These are phyloP conservation scores for Cladosporium sp. DNA, from an alignment of 2,329 filamentous ascomycete species.

Conservation along the genomic window DNA sequence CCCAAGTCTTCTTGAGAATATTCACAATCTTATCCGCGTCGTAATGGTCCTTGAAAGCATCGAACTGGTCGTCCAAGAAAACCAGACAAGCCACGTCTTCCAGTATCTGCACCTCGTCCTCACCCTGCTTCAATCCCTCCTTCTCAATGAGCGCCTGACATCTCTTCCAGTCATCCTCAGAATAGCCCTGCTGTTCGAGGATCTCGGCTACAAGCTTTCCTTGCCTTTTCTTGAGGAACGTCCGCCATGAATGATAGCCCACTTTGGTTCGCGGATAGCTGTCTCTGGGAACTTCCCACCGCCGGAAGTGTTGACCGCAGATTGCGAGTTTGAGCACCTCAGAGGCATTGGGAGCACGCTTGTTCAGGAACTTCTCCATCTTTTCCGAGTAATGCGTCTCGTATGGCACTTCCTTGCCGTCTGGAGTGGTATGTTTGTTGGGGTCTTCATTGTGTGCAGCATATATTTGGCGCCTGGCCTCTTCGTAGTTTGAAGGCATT, in stretches of 20 bases:
- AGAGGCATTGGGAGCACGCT: conserved; percentile 57
- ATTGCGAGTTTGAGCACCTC: conserved; percentile 68
- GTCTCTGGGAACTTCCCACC: conserved; percentile 75
- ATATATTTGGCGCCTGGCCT: conserved; percentile 65
- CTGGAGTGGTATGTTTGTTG: conserved; percentile 46
- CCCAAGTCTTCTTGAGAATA: conserved; percentile 71
- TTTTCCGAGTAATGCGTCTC: conserved; percentile 78
- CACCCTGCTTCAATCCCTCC: conserved; percentile 60
- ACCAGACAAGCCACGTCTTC: conserved; percentile 86
- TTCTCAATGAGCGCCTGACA: conserved; percentile 73
- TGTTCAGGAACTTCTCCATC: conserved; percentile 69
- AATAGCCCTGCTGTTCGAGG: conserved; percentile 48
- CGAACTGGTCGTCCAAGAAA: conserved; percentile 82
- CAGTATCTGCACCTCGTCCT: conserved; percentile 66
- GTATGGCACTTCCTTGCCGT: conserved; percentile 55
- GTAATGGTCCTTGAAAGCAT: conserved; percentile 67
- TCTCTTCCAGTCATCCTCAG: conserved; percentile 51
- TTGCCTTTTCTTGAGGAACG: conserved; percentile 67
- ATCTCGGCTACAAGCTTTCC: conserved; percentile 55
- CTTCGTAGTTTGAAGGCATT: conserved; percentile 24
- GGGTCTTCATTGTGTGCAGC: conserved; percentile 66
- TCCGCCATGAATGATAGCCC: conserved; percentile 77
- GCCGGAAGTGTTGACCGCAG: conserved; percentile 77
- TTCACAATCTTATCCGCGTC: conserved; percentile 73
- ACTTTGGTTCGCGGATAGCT: conserved; percentile 68